phyloP scores from a whole-genome alignment of 2,329 filamentous ascomycete genomes.

The Phialemoniopsis sp. region DNA sequence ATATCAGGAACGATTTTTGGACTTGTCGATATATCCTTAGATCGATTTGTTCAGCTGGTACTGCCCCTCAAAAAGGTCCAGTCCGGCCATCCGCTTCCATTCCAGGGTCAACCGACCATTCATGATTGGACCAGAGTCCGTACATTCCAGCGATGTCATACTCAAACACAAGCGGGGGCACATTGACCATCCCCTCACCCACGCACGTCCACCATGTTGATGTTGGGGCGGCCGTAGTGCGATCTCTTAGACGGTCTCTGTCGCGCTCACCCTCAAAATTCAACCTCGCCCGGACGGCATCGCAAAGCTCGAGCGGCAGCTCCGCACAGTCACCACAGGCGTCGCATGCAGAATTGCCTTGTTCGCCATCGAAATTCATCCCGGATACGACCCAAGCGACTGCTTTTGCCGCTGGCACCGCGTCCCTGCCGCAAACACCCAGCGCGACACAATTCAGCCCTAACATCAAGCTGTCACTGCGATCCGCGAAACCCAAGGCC shows the following conservation, averaged over 20 bases:
- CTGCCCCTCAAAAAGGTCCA: too few relatives aligned
- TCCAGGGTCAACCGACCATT: too few relatives aligned
- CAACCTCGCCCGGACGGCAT: conserved; percentile 49
- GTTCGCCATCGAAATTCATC: conserved; percentile 29
- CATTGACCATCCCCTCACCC: conserved; percentile 81
- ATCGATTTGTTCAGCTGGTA: too few relatives aligned
- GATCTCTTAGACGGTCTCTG: conserved; percentile 79
- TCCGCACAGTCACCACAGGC: conserved; percentile 57
- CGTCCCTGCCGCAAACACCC: conserved; percentile 32
- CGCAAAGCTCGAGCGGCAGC: conserved; percentile 41
- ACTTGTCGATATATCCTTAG: too few relatives aligned
- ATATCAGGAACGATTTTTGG: too few relatives aligned
- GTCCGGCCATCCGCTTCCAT: too few relatives aligned
- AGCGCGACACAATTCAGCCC: conserved; percentile 63
- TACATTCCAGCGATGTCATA: conserved; percentile 46
- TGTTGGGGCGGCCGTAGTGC: conserved; percentile 69
- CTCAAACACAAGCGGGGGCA: conserved; percentile 63
- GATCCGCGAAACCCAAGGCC: conserved; percentile 58
- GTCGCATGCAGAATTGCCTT: conserved; percentile 49
- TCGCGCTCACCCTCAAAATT: conserved; percentile 95
- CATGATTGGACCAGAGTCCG: neutral
- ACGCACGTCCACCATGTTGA: conserved; percentile 80
- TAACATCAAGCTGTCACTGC: conserved; percentile 62
- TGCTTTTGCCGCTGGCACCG: conserved; percentile 15
- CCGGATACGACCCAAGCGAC: conserved; percentile 18